Conservation (phyloP, 148 eudicot genomes). For the Silene latifolia region DNA sequence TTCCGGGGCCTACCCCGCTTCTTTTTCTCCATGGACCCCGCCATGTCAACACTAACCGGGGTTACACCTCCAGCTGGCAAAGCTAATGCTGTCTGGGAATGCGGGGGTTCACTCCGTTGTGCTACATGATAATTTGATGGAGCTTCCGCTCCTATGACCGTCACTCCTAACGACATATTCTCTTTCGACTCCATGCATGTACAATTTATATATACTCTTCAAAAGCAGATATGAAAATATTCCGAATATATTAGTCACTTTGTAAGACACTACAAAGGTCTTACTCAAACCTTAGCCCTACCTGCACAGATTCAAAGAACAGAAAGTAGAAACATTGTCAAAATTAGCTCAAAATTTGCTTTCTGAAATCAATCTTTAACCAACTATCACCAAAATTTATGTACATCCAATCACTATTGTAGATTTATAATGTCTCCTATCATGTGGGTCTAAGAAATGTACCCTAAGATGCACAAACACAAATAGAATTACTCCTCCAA, state of each 20-base stretch:
- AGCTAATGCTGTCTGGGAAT: constrained; percentile 18
- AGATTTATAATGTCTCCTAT: background rate
- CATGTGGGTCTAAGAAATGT: background rate
- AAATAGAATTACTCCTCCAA: too few relatives aligned
- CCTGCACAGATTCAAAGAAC: constrained; percentile 24
- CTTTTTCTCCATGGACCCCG: constrained; percentile 47
- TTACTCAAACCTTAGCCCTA: constrained; percentile 15
- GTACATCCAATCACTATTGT: constrained; percentile 1
- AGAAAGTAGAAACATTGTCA: constrained; percentile 16
- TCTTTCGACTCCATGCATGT: constrained; percentile 43
- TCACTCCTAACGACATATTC: constrained; percentile 39
- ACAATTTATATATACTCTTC: constrained; percentile 10
- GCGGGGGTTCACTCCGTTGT: constrained; percentile 39
- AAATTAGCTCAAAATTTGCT: constrained; percentile 4
- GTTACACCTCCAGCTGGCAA: constrained; percentile 26
- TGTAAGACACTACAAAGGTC: constrained; percentile 3
- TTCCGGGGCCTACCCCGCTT: constrained; percentile 75
- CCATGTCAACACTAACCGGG: constrained; percentile 22
- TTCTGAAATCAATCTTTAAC: background rate
- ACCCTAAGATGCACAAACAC: background rate
- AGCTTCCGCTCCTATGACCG: constrained; percentile 47
- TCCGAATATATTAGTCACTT: constrained; percentile 10
- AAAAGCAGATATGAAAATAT: background rate
- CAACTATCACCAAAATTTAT: constrained; percentile 9
- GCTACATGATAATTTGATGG: constrained; percentile 60